phyloP scores from a whole-genome alignment of 257 asterid genomes.

The Apocynum venetum region DNA sequence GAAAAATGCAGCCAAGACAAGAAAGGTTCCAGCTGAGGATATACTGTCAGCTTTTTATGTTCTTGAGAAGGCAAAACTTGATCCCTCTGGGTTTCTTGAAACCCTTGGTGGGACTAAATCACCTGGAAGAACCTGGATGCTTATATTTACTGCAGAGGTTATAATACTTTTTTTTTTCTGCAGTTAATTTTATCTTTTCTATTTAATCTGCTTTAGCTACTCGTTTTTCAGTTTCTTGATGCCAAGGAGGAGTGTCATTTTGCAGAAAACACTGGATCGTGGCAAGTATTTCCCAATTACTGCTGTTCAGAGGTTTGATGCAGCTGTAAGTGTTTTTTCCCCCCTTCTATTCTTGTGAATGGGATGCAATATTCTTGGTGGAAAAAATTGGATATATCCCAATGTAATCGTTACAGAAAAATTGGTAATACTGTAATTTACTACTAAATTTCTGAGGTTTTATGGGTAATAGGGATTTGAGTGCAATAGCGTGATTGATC shows the following conservation, averaged over 20 bases:
- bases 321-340: slow-evolving; percentile 59
- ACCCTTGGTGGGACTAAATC: slow-evolving; percentile 87
- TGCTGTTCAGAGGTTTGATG: slow-evolving; percentile 95
- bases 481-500: background rate
- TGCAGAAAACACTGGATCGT: slow-evolving; percentile 55
- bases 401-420: background rate
- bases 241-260: slow-evolving; percentile 13
- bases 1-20: slow-evolving; percentile 81
- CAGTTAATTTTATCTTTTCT: background rate
- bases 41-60: slow-evolving; percentile 64
- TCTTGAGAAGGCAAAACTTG: slow-evolving; percentile 78
- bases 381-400: background rate
- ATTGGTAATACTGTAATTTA: background rate
- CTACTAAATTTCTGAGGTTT: background rate
- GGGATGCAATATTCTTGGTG: background rate
- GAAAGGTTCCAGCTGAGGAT: slow-evolving; percentile 56
- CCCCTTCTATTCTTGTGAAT: background rate
- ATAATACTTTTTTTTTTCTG: background rate
- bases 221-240: slow-evolving; percentile 4
- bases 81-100: slow-evolving; percentile 62
- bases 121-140: slow-evolving; percentile 99
- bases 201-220: background rate
- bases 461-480: background rate
- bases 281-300: slow-evolving; percentile 91
- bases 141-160: slow-evolving; percentile 85